phyloP scores from a whole-genome alignment of 805 yeast genomes.

The Candida qinlingensis region DNA sequence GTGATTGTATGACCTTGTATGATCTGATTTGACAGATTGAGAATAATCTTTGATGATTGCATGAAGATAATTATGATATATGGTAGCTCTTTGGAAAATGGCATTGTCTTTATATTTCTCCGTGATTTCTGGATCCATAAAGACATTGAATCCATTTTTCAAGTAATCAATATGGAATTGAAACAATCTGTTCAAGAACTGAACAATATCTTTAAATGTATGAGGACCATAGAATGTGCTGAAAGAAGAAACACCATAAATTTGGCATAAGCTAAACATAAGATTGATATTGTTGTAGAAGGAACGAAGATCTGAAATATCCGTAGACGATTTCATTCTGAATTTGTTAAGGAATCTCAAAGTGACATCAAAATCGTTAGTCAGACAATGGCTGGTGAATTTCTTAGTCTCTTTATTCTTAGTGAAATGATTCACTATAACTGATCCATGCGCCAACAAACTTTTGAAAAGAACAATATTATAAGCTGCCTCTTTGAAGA shows the following conservation, averaged over 20 bases:
- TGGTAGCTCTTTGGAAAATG: conserved; percentile 16
- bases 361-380: conserved; percentile 23
- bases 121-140: conserved; percentile 11
- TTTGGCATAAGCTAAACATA: conserved; percentile 23
- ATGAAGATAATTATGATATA: conserved; percentile 18
- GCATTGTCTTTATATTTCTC: conserved; percentile 8
- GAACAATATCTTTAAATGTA: conserved; percentile 19
- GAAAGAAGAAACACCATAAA: conserved; percentile 19
- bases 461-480: conserved; percentile 24
- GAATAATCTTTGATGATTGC: conserved; percentile 22
- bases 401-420: conserved; percentile 7
- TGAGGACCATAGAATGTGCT: conserved; percentile 20
- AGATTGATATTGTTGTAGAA: conserved; percentile 20
- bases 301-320: conserved; percentile 7
- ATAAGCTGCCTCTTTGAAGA: conserved; percentile 19
- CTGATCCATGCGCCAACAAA: conserved; percentile 20
- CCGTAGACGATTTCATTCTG: conserved; percentile 10
- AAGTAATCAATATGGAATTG: conserved; percentile 18
- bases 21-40: conserved; percentile 29
- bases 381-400: conserved; percentile 8
- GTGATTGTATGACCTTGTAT: conserved; percentile 27
- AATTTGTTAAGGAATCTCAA: conserved; percentile 24
- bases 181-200: conserved; percentile 19
- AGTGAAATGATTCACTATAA: conserved; percentile 12
- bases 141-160: conserved; percentile 16